Conservation (phyloP, 305 asterid species). For the Petunia hybrid region DNA sequence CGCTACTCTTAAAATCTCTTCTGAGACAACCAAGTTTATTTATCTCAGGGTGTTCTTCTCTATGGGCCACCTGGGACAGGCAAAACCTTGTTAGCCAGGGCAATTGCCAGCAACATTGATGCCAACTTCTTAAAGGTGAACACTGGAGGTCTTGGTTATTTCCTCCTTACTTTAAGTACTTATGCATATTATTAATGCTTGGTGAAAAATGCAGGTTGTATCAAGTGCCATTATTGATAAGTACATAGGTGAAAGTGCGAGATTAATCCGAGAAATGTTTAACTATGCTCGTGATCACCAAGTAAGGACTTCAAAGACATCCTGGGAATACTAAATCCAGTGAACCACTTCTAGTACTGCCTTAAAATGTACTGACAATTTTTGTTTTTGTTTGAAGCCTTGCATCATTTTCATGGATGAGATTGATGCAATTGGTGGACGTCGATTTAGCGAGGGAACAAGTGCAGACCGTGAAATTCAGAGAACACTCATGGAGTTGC, state of each 20-base stretch:
- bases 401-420: constrained; percentile 62
- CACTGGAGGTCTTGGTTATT: constrained; percentile 3
- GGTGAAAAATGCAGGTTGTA: constrained; percentile 65
- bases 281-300: constrained; percentile 98
- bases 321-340: constrained; percentile 15
- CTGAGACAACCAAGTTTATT: constrained; percentile 25
- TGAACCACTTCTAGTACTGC: constrained; percentile 13
- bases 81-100: constrained; percentile 94
- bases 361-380: constrained; percentile 45
- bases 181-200: neutral
- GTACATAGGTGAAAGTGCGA: constrained; percentile 97
- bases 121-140: constrained; percentile 54
- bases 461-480: constrained; percentile 97
- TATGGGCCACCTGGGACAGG: constrained; percentile 99
- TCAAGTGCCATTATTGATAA: constrained; percentile 98
- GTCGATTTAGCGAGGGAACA: constrained; percentile 92
- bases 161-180: neutral
- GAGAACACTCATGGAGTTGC: constrained; percentile 90
- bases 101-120: constrained; percentile 94
- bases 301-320: constrained; percentile 52
- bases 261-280: constrained; percentile 95
- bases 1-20: neutral
- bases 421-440: constrained; percentile 49
- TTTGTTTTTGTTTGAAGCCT: constrained; percentile 51
- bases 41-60: constrained; percentile 86